These are phyloP conservation scores for Musa itinerans DNA, from an alignment of 176 grass and related monocot genomes.

Conservation along the genomic window DNA sequence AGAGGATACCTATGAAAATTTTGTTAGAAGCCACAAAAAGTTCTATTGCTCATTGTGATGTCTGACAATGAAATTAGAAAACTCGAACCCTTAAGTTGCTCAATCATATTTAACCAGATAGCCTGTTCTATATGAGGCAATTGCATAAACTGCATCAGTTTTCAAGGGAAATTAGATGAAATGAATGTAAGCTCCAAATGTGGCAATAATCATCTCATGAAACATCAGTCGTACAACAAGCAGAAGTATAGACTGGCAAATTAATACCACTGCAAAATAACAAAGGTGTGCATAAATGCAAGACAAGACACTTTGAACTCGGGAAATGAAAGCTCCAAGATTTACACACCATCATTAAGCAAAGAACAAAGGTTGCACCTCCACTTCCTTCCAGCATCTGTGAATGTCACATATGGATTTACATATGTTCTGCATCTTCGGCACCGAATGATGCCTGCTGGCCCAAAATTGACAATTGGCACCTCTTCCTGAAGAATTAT, in stretches of 20 bases:
- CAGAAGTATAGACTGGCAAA: background rate
- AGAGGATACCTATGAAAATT: background rate
- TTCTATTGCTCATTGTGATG: background rate
- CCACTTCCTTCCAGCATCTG: conserved; percentile 91
- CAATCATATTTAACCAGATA: no score
- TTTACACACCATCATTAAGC: conserved; percentile 75
- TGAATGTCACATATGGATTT: conserved; percentile 83
- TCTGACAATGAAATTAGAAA: no score
- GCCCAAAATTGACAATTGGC: conserved; percentile 72
- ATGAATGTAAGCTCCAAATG: no score
- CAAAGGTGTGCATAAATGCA: background rate
- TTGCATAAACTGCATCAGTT: no score
- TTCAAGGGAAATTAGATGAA: no score
- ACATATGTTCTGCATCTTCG: conserved; percentile 91
- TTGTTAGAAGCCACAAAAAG: background rate
- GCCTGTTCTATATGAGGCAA: no score
- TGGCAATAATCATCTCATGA: no score
- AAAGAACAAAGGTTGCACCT: conserved; percentile 90
- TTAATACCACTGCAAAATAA: background rate
- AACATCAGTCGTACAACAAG: background rate
- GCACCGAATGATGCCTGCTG: conserved; percentile 75
- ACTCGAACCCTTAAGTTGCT: no score
- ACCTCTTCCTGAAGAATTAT: conserved; percentile 59
- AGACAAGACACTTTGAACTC: background rate
- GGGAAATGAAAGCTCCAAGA: background rate